Evolutionary conservation across 495 filamentous ascomycete genomes (phyloP).

Genomic region (Trichoderma erinaceum): DNA sequence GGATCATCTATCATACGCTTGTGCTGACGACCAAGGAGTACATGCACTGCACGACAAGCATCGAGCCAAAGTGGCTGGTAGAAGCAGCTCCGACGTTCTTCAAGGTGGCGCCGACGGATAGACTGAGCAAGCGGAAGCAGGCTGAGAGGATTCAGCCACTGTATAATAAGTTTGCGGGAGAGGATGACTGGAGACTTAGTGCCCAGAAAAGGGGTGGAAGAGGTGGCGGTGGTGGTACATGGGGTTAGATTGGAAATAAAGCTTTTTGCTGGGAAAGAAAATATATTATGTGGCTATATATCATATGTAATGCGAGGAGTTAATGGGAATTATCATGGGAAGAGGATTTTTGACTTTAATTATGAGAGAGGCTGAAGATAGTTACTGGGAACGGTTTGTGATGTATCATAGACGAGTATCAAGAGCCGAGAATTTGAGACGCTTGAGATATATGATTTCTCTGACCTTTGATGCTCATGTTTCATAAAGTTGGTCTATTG

Average conservation of each 20-base stretch:
- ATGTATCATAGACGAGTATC: not conserved
- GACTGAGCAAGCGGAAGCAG: constrained; percentile 84
- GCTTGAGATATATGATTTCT: not conserved
- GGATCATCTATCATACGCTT: constrained; percentile 85
- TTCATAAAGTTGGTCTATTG: no score
- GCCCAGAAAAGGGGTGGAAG: constrained; percentile 83
- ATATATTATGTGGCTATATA: not conserved
- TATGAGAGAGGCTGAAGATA: not conserved
- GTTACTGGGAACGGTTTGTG: not conserved
- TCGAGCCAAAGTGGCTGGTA: constrained; percentile 88
- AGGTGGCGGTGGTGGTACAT: constrained; percentile 85
- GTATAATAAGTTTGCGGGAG: constrained; percentile 79
- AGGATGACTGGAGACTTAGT: constrained; percentile 88
- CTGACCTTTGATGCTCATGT: no score
- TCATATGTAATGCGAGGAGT: not conserved
- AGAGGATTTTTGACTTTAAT: not conserved
- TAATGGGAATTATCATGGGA: not conserved
- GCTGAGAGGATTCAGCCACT: constrained; percentile 91
- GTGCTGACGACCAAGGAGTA: constrained; percentile 95
- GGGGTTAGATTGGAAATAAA: constrained; percentile 56
- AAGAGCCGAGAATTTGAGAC: not conserved
- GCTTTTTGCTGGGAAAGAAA: not conserved
- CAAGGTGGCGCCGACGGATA: constrained; percentile 88
- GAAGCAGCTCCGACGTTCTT: constrained; percentile 97
- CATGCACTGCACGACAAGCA: constrained; percentile 86